These are phyloP conservation scores for Arachnopeziza araneosa DNA, from an alignment of 2,329 filamentous ascomycete genomes.

Conservation along the genomic window DNA sequence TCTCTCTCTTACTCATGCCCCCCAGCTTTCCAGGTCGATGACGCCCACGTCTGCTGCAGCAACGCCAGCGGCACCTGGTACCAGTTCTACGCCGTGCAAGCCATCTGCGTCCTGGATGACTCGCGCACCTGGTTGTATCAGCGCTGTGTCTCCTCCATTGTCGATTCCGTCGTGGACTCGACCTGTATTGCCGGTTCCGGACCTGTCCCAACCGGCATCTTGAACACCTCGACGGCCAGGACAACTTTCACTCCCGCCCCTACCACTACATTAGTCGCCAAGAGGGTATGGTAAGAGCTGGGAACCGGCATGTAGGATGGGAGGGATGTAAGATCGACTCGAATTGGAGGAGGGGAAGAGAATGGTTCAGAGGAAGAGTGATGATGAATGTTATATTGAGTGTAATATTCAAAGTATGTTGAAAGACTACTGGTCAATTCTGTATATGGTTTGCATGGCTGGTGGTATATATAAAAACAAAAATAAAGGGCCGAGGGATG, in stretches of 20 bases:
- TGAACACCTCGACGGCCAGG: background rate
- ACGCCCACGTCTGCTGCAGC: background rate
- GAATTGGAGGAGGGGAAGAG: too few relatives aligned
- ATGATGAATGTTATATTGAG: too few relatives aligned
- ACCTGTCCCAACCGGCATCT: background rate
- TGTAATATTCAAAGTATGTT: too few relatives aligned
- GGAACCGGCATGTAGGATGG: background rate
- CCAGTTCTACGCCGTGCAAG: background rate
- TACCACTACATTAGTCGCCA: background rate
- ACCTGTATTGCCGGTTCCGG: background rate
- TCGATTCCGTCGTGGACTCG: background rate
- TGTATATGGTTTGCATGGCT: too few relatives aligned
- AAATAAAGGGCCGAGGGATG: too few relatives aligned
- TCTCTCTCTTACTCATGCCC: background rate
- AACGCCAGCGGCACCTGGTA: background rate
- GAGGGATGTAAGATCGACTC: too few relatives aligned
- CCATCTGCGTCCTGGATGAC: background rate
- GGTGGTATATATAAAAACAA: too few relatives aligned
- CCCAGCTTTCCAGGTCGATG: background rate
- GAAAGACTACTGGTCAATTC: too few relatives aligned
- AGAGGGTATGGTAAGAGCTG: background rate
- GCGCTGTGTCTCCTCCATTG: background rate
- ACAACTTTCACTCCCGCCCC: background rate
- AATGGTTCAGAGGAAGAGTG: too few relatives aligned
- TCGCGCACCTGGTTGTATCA: background rate